Evolutionary conservation across 306 rosid genomes (phyloP), one percentile per base, ranked within the genome.

Genomic region (Prunus salicina): DNA sequence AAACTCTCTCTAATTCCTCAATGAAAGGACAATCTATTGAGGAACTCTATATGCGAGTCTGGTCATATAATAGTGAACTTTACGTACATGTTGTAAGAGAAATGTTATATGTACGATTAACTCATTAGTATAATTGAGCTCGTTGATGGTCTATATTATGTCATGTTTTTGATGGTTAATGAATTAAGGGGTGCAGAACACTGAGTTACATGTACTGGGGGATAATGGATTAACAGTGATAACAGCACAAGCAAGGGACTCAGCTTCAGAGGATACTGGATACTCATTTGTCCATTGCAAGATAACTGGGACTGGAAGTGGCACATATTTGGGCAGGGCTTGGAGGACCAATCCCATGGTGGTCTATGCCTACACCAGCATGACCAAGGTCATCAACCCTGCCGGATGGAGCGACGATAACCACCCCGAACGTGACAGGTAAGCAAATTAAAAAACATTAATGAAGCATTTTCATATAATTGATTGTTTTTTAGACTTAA

Each of bases 261-360:
- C 3, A 0, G 50, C 25, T 0, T 0, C 28, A 0, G 90, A 84
- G 0, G 11, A n/a, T 32, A 78, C 41, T 1, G 88, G 78, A 3
- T 90, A 65, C 75, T 76, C 88, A 15, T 93, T 93, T 38, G 93
- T 78, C 18, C 94, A 90, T 64, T 76, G 96, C 45, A 62, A 28
- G 6, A 3, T 92, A 1, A 78, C 65, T 6, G 96, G 94, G 19
- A 76, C 71, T 0, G 87, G 89, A 2, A 49, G 1, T 0, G 82
- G 76, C 28, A 63, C 91, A 2, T 82, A 16, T 43, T 76, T 93
- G 46, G 96, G 89, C 0, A 80, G 97, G 77, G 84, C 91, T 3
- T 93, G 95, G 93, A 86, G 69, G 70, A 2, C 81, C 6, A 16
- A 43, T 7, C 78, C 91, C 2, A 80, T 64, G 76, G 89, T 81